phyloP scores from a whole-genome alignment of 306 rosid species.

The Delonix regia region DNA sequence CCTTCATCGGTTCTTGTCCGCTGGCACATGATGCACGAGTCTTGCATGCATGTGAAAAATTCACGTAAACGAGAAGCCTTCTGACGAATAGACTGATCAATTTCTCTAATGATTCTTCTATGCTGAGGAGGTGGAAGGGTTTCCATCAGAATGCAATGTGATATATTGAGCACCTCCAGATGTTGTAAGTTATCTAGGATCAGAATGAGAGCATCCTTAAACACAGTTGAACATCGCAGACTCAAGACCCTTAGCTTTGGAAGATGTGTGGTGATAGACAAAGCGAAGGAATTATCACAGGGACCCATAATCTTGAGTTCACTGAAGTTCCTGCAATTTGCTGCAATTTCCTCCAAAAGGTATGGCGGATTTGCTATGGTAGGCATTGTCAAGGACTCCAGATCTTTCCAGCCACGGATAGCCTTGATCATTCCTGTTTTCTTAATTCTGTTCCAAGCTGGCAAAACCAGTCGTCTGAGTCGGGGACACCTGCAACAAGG shows the following conservation, averaged over 20 bases:
- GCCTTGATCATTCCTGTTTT: constrained; percentile 82
- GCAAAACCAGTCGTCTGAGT: constrained; percentile 69
- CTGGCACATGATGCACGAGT: constrained; percentile 70
- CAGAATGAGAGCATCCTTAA: constrained; percentile 54
- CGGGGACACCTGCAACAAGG: constrained; percentile 57
- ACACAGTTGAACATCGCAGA: constrained; percentile 63
- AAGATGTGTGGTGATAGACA: constrained; percentile 50
- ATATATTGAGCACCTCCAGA: constrained; percentile 77
- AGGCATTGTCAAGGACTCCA: constrained; percentile 83
- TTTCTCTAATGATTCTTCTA: constrained; percentile 42
- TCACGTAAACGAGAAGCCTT: constrained; percentile 64
- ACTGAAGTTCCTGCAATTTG: constrained; percentile 62
- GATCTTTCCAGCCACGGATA: constrained; percentile 63
- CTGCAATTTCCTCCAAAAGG: constrained; percentile 65
- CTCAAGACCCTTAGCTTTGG: constrained; percentile 73
- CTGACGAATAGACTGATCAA: constrained; percentile 51
- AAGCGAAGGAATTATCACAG: constrained; percentile 56
- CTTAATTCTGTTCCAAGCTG: constrained; percentile 86
- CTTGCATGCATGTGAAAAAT: constrained; percentile 69
- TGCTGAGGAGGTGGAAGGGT: constrained; percentile 46
- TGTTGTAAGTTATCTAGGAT: constrained; percentile 54
- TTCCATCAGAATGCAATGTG: constrained; percentile 66
- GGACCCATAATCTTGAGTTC: constrained; percentile 91
- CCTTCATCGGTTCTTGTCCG: constrained; percentile 71
- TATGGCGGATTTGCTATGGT: constrained; percentile 68